Conservation (phyloP, 2,329 filamentous ascomycete species). For the Talaromyces islandicus region DNA sequence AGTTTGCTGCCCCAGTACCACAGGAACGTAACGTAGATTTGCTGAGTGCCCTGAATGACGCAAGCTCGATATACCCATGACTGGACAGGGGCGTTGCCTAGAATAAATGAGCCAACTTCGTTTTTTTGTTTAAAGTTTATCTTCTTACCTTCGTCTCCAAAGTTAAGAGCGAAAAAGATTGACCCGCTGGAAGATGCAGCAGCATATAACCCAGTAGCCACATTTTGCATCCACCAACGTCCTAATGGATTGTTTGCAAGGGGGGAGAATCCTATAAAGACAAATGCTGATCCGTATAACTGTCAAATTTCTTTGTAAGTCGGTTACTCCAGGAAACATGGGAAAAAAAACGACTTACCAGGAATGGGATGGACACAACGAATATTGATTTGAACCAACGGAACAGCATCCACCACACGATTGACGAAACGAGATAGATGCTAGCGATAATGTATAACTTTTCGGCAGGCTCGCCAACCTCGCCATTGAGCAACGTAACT, state of each 20-base stretch:
- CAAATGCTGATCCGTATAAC: conserved; percentile 39
- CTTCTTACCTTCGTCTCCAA: conserved; percentile 48
- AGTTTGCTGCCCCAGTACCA: conserved; percentile 56
- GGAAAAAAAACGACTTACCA: conserved; percentile 17
- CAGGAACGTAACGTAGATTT: conserved; percentile 53
- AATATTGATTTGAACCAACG: conserved; percentile 48
- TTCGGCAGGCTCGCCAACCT: conserved; percentile 48
- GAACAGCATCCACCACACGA: conserved; percentile 55
- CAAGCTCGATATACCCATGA: conserved; percentile 57
- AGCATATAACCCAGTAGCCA: conserved; percentile 54
- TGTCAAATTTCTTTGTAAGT: not conserved
- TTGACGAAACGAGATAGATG: conserved; percentile 49
- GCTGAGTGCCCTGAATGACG: conserved; percentile 56
- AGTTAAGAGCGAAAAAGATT: conserved; percentile 58
- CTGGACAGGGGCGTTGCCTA: conserved; percentile 46
- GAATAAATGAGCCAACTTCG: not conserved
- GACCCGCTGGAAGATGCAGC: conserved; percentile 53
- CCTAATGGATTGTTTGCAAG: conserved; percentile 29
- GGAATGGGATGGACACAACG: conserved; percentile 49
- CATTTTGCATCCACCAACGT: conserved; percentile 48
- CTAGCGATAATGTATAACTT: conserved; percentile 52
- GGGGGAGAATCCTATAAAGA: conserved; percentile 41
- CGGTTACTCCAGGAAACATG: not conserved
- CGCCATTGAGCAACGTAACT: conserved; percentile 55
- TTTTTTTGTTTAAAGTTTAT: not conserved